Evolutionary conservation across 192 early-diverging fungal species (phyloP).

Genomic region (Thoreauomyces humboldtii): DNA sequence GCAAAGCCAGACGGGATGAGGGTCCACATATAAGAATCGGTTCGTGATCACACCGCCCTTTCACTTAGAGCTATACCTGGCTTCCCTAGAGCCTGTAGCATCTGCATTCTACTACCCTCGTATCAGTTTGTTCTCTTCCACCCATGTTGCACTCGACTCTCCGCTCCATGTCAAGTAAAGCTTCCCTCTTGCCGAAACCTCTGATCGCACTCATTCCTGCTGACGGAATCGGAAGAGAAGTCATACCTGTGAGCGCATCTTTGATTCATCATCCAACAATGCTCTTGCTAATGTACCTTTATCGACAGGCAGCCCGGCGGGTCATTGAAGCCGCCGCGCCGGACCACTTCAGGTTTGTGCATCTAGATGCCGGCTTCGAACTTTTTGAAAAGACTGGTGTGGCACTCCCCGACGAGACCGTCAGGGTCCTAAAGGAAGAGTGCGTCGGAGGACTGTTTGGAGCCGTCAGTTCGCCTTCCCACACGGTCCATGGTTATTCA

Average conservation of each 20-base stretch:
- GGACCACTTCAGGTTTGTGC: constrained; percentile 69
- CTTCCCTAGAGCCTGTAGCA: too few relatives aligned
- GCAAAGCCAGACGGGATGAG: too few relatives aligned
- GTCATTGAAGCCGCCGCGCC: constrained; percentile 74
- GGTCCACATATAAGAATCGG: too few relatives aligned
- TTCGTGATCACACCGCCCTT: too few relatives aligned
- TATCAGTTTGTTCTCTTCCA: too few relatives aligned
- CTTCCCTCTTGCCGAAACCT: too few relatives aligned
- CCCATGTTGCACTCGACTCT: too few relatives aligned
- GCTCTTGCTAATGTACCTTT: constrained; percentile 5
- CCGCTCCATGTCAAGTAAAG: too few relatives aligned
- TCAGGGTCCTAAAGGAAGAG: constrained; percentile 72
- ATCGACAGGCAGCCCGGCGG: constrained; percentile 73
- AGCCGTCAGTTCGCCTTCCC: constrained; percentile 95
- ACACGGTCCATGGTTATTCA: constrained; percentile 97
- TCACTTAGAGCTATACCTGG: too few relatives aligned
- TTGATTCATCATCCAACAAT: background rate
- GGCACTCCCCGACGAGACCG: constrained; percentile 85
- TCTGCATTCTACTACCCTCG: too few relatives aligned
- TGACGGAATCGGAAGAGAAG: constrained; percentile 96
- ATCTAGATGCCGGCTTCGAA: constrained; percentile 94
- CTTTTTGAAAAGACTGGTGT: constrained; percentile 90
- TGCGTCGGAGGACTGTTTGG: constrained; percentile 96
- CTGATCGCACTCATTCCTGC: constrained; percentile 93
- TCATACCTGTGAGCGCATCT: constrained; percentile 67